Base-by-base conservation (phyloP, 2,329 filamentous ascomycete species). In the Neonectria ditissima region DNA sequence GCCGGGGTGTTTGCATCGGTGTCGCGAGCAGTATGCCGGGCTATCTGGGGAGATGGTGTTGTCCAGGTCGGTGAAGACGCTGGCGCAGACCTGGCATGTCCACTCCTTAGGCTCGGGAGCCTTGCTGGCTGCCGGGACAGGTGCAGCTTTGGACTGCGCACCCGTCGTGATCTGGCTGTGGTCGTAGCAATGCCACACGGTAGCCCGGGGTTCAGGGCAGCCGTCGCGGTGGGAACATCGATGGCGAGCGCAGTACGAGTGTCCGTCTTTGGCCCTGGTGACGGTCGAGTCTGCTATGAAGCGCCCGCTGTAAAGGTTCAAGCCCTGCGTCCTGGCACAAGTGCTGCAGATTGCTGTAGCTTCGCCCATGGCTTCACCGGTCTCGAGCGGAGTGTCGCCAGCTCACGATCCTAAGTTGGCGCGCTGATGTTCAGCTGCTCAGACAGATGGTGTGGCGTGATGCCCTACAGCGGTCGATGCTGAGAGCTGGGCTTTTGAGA, bases 201-300 rank as follows among this genome's bases (percentile, higher is more conserved):
- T 30, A 18, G 7, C 28, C 28, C 54, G 54, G 4, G 28, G 58
- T 32, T 47, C 28, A 9, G 26, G 14, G 8, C 52, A 61, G 7
- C 16, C 18, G 7, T 11, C 18, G 11, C 8, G 26, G 16, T 51
- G 11, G 26, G 44, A 51, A 11, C 52, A 61, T 37, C 37, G 54
- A 47, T 57, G 54, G 16, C 59, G 54, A 6, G 24, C 32, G 41
- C 54, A 62, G 37, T 48, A 62, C 10, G 22, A 51, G 24, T n/a
- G n/a, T 28, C 32, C 48, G 16, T 58, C 34, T 22, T 48, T 24
- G 18, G 24, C 32, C 13, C 43, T 32, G 18, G 37, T 28, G 26
- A 28, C 24, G 10, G 39, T 22, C 22, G 54, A 3, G 9, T 30
- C 39, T 32, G 30, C 14, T 3, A 34, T 9, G 18, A 22, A 39